A percentile compares a stretch with the other conserved stretches of the same genome.
Evolutionary conservation across 768 basidiomycete genomes (phyloP).

Genomic region (Suillus lakei): DNA sequence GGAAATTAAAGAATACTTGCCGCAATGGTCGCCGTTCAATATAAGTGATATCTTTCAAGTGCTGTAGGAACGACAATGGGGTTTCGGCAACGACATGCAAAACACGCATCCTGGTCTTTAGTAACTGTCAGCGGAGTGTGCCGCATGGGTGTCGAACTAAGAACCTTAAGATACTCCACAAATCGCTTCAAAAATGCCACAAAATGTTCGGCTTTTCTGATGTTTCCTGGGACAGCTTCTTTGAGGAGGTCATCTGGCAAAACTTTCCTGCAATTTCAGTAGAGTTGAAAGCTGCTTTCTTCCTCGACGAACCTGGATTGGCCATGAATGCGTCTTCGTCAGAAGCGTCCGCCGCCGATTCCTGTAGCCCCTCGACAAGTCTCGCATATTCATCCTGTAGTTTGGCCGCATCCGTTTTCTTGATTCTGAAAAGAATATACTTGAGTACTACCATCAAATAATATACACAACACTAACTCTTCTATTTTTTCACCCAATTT

Average conservation of each 20-base stretch:
- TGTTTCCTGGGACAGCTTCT: slow-evolving; percentile 97
- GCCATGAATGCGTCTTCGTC: slow-evolving; percentile 87
- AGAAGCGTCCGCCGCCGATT: slow-evolving; percentile 57
- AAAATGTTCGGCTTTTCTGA: slow-evolving; percentile 98
- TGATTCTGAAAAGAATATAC: slow-evolving; percentile 66
- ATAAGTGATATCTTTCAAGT: slow-evolving; percentile 98
- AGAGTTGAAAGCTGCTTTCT: background rate
- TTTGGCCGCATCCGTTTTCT: slow-evolving; percentile 90
- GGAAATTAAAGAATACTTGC: slow-evolving; percentile 48
- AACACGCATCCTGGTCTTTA: slow-evolving; percentile 97
- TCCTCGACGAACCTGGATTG: slow-evolving; percentile 71
- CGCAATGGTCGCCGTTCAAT: slow-evolving; percentile 93
- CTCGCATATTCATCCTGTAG: slow-evolving; percentile 96
- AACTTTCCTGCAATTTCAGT: slow-evolving; percentile 48
- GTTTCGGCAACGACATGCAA: slow-evolving; percentile 99
- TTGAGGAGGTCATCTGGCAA: slow-evolving; percentile 93
- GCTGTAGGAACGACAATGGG: slow-evolving; percentile 94
- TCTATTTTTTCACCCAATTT: slow-evolving; percentile 92
- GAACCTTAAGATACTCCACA: slow-evolving; percentile 96
- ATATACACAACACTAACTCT: slow-evolving; percentile 60
- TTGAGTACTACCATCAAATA: background rate
- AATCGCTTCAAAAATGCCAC: slow-evolving; percentile 98
- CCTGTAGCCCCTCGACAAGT: slow-evolving; percentile 91
- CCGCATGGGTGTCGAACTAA: background rate
- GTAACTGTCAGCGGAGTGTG: slow-evolving; percentile 17